Percentiles rank a stretch among this genome's conserved stretches.
Evolutionary conservation across 2,329 filamentous ascomycete species (phyloP).

Genomic region (Orbilia quercus): DNA sequence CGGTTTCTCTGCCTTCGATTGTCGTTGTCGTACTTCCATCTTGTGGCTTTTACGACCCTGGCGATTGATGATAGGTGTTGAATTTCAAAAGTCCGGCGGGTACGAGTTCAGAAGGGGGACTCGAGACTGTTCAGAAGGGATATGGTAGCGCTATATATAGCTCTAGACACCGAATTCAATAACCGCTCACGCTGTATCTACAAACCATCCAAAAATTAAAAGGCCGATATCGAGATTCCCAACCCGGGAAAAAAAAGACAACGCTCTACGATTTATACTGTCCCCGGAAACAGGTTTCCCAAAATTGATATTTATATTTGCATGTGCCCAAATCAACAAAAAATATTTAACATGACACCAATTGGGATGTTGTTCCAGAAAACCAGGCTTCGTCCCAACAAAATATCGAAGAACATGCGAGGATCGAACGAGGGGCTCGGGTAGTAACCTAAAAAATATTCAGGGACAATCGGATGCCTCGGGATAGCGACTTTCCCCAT

Average conservation of each 20-base stretch:
- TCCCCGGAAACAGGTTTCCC: too few relatives aligned
- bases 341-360: background rate
- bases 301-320: too few relatives aligned
- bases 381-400: conserved; percentile 26
- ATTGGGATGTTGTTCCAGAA: conserved; percentile 1
- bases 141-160: background rate
- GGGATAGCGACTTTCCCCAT: conserved; percentile 14
- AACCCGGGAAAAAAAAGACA: too few relatives aligned
- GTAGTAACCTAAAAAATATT: background rate
- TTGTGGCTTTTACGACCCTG: background rate
- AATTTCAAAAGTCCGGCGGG: too few relatives aligned
- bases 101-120: too few relatives aligned
- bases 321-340: conserved; percentile 33
- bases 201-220: too few relatives aligned
- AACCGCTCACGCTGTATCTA: too few relatives aligned
- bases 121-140: background rate
- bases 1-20: conserved; percentile 16
- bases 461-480: conserved; percentile 12
- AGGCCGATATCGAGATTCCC: background rate
- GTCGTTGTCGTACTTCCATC: conserved; percentile 35
- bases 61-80: too few relatives aligned
- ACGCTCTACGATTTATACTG: too few relatives aligned
- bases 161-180: too few relatives aligned
- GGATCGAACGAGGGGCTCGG: background rate
- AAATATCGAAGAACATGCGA: conserved; percentile 6